These are phyloP conservation scores for Discostella stelligeroides DNA, from an alignment of 108 stramenopile species.

Conservation along the genomic window DNA sequence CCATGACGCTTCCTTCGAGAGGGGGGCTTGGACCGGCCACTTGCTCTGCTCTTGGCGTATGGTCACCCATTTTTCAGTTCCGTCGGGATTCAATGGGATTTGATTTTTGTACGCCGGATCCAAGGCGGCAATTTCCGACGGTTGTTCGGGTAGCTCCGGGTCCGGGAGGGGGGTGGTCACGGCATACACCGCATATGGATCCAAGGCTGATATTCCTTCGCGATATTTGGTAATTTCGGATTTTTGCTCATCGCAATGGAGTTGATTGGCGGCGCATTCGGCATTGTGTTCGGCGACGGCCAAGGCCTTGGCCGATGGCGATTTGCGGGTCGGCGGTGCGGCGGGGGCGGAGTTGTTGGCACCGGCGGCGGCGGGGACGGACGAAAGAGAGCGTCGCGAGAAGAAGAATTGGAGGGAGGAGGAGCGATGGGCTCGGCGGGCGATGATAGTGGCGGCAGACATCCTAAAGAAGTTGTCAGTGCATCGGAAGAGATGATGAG, in stretches of 20 bases:
- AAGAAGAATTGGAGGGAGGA: conserved; percentile 10
- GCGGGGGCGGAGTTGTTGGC: conserved; percentile 28
- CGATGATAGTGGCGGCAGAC: conserved; percentile 26
- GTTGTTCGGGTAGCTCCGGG: conserved; percentile 74
- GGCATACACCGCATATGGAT: conserved; percentile 47
- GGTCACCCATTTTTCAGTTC: conserved; percentile 66
- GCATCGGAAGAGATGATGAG: no score
- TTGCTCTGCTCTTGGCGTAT: conserved; percentile 73
- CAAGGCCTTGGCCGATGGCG: conserved; percentile 41
- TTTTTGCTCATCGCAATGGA: conserved; percentile 36
- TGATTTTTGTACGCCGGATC: conserved; percentile 67
- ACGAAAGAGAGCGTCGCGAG: conserved; percentile 9
- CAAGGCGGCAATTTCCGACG: conserved; percentile 72
- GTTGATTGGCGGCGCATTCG: conserved; percentile 33
- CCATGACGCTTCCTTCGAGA: conserved; percentile 67
- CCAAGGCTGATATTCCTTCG: conserved; percentile 37
- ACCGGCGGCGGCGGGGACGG: no score
- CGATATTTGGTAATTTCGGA: conserved; percentile 43
- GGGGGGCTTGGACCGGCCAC: conserved; percentile 60
- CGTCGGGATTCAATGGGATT: conserved; percentile 59
- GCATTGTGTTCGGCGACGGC: conserved; percentile 40
- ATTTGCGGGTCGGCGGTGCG: conserved; percentile 15
- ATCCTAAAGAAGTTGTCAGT: no score
- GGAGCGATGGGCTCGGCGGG: conserved; percentile 48
- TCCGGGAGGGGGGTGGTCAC: conserved; percentile 51